Evolutionary conservation across 768 basidiomycete genomes (phyloP).

Genomic region (Boletus fagicola): DNA sequence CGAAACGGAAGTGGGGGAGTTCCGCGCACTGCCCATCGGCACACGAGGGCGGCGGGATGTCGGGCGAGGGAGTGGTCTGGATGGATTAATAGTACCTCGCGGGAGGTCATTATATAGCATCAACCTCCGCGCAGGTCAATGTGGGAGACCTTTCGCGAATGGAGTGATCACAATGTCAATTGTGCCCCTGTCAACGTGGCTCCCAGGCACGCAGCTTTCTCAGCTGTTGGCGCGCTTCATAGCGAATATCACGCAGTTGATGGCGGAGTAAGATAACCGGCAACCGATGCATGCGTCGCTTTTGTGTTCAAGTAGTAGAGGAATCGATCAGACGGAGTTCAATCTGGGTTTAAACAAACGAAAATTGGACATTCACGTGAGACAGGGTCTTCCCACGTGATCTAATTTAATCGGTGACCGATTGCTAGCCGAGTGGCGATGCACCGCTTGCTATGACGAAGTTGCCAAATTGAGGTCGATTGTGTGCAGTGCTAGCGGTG

Average conservation of each 20-base stretch:
- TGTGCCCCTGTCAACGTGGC: not conserved
- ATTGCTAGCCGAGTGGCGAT: no score
- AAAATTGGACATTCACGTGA: no score
- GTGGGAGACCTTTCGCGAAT: conserved; percentile 5
- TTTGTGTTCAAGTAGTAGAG: no score
- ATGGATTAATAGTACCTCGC: not conserved
- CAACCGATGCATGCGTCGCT: not conserved
- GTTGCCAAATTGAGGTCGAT: no score
- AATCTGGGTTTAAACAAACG: no score
- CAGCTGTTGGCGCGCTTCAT: not conserved
- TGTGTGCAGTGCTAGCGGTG: no score
- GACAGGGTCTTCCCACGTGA: no score
- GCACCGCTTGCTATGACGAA: no score
- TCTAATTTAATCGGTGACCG: no score
- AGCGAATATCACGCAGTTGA: not conserved
- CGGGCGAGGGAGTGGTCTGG: not conserved
- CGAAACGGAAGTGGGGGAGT: not conserved
- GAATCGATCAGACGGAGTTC: no score
- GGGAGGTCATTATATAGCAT: not conserved
- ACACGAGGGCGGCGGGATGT: not conserved
- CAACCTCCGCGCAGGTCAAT: not conserved
- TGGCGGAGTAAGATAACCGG: not conserved
- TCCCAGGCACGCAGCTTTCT: not conserved
- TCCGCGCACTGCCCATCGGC: not conserved
- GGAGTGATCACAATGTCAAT: not conserved